phyloP scores from a whole-genome alignment of 345 rosid genomes.

The Sisymbrium altissimum region DNA sequence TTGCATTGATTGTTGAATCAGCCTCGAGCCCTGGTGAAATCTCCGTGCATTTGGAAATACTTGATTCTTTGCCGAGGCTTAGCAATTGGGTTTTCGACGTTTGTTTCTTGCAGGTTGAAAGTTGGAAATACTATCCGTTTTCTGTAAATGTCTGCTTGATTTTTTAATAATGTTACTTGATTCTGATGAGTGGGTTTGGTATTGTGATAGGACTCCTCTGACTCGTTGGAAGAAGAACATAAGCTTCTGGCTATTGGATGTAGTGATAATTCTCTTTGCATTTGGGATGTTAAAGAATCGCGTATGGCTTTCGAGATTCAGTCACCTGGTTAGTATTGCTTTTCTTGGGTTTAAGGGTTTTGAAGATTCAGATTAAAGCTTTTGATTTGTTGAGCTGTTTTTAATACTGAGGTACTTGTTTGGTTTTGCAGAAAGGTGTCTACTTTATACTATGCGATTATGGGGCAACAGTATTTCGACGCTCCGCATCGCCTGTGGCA shows the following conservation, averaged over 20 bases:
- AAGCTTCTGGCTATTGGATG: conserved; percentile 72
- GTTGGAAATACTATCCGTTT: background rate
- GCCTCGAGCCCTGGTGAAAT: conserved; percentile 23
- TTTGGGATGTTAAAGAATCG: conserved; percentile 59
- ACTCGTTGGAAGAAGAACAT: conserved; percentile 28
- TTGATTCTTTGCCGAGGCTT: conserved; percentile 66
- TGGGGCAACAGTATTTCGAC: conserved; percentile 68
- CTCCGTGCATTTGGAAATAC: conserved; percentile 38
- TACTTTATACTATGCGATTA: conserved; percentile 81
- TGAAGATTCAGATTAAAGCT: background rate
- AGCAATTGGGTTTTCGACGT: conserved; percentile 77
- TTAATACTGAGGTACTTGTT: background rate
- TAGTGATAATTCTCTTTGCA: conserved; percentile 65
- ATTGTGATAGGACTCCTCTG: conserved; percentile 34
- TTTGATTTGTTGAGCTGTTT: background rate
- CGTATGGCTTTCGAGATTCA: conserved; percentile 53
- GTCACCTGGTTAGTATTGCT: conserved; percentile 59
- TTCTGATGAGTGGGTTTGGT: conserved; percentile 14
- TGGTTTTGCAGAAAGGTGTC: conserved; percentile 65
- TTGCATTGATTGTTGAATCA: conserved; percentile 37
- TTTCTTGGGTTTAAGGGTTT: background rate
- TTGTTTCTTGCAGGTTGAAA: conserved; percentile 60
- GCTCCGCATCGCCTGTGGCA: conserved; percentile 80
- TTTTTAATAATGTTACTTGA: conserved; percentile 12
- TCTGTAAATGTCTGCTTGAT: background rate